phyloP scores from a whole-genome alignment of 805 yeast species.

The Saccharomycopsis javanensis region DNA sequence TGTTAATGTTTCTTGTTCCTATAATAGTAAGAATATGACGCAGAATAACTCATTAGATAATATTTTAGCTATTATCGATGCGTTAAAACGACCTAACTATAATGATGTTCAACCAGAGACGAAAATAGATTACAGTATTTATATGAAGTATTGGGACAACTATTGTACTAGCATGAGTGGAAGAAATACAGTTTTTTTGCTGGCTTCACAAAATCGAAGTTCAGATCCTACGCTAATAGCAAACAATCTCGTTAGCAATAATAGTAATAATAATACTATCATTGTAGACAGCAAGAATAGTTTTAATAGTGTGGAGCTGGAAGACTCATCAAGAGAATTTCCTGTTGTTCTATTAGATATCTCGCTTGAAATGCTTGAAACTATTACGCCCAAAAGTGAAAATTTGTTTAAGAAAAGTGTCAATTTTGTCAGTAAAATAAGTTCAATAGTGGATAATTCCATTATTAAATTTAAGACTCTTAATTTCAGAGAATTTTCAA shows the following conservation, averaged over 20 bases:
- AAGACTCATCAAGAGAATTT: not conserved
- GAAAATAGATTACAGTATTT: not conserved
- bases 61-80: not conserved
- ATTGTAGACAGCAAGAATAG: too few relatives aligned
- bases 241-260: not conserved
- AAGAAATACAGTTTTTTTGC: not conserved
- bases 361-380: not conserved
- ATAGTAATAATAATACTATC: not conserved
- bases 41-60: not conserved
- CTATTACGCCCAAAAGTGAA: not conserved
- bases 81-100: not conserved
- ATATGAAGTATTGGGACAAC: not conserved
- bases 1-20: not conserved
- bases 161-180: not conserved
- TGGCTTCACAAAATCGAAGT: not conserved
- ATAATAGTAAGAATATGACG: not conserved
- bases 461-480: not conserved
- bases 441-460: not conserved
- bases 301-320: not conserved
- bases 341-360: not conserved
- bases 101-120: not conserved
- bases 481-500: not conserved
- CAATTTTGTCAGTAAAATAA: not conserved
- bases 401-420: not conserved
- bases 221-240: not conserved